Conservation (phyloP, 169 alveolate genomes). For the Fabrea salina region DNA sequence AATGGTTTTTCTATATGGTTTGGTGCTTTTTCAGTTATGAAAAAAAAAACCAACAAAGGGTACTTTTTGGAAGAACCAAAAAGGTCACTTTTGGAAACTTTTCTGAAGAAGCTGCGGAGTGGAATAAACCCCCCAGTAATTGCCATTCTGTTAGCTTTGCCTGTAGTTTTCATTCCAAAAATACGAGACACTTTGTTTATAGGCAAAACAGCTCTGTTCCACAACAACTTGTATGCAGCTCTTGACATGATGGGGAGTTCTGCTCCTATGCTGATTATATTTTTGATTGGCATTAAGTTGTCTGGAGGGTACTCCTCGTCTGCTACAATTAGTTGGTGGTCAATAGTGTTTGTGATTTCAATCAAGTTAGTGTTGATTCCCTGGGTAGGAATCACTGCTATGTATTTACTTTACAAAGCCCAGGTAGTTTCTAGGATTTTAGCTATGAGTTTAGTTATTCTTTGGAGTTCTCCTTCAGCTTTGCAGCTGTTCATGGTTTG, state of each 20-base stretch:
- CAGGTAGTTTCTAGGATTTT: no score
- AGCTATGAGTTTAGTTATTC: no score
- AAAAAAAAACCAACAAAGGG: no score
- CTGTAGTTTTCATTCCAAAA: neutral
- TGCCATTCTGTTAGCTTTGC: neutral
- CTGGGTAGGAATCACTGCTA: neutral
- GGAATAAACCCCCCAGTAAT: neutral
- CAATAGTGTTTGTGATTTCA: neutral
- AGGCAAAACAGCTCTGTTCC: neutral
- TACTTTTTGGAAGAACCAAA: no score
- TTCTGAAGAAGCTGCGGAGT: neutral
- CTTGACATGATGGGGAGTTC: neutral
- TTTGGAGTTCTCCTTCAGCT: no score
- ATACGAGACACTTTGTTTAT: neutral
- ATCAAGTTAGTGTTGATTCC: neutral
- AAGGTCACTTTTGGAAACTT: no score
- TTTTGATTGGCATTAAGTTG: neutral
- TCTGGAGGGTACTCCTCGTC: neutral
- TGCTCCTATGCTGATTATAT: neutral
- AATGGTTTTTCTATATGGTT: no score
- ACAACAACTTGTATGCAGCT: neutral
- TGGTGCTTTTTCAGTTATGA: no score
- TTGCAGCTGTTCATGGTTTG: slow-evolving; percentile 21
- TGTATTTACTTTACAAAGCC: no score
- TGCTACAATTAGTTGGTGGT: neutral